Percentiles rank a stretch among this genome's conserved stretches.
These are phyloP conservation scores for Hypoxylon rubiginosum DNA, from an alignment of 2,329 filamentous ascomycete genomes.

Conservation along the genomic window DNA sequence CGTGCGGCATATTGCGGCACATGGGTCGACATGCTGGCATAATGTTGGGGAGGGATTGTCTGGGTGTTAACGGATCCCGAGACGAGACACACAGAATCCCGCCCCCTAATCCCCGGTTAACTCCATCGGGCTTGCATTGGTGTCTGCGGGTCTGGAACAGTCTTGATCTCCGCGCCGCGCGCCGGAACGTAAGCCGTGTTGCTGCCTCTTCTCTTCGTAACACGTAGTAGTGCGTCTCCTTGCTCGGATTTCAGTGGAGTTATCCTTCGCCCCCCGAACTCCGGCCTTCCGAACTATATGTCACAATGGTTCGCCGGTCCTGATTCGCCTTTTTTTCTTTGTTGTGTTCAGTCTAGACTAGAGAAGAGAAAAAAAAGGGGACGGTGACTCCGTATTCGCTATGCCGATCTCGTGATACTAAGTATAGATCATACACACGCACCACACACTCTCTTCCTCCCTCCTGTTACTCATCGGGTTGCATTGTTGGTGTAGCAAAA, in stretches of 20 bases:
- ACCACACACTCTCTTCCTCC: neutral
- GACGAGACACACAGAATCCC: neutral
- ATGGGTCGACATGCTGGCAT: neutral
- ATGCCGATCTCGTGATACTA: conserved; percentile 20
- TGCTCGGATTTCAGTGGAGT: neutral
- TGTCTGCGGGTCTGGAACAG: neutral
- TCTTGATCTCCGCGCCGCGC: neutral
- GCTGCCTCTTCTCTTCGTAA: neutral
- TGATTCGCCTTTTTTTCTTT: neutral
- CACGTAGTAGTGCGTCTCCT: neutral
- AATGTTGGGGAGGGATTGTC: neutral
- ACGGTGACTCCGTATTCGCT: conserved; percentile 3
- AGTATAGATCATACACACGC: neutral
- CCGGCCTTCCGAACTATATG: conserved; percentile 1
- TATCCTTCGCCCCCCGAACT: neutral
- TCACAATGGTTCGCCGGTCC: conserved; percentile 3
- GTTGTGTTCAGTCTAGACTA: neutral
- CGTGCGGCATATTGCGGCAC: conserved; percentile 14
- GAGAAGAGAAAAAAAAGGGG: neutral
- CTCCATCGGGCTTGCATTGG: conserved; percentile 18
- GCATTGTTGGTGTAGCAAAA: conserved; percentile 1
- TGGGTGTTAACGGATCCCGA: neutral
- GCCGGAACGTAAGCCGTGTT: neutral
- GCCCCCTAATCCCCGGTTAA: conserved; percentile 33
- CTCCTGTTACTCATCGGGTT: neutral